These are phyloP conservation scores for Pulveroboletus sp. DNA, from an alignment of 1,284 basidiomycete genomes.

Conservation along the genomic window DNA sequence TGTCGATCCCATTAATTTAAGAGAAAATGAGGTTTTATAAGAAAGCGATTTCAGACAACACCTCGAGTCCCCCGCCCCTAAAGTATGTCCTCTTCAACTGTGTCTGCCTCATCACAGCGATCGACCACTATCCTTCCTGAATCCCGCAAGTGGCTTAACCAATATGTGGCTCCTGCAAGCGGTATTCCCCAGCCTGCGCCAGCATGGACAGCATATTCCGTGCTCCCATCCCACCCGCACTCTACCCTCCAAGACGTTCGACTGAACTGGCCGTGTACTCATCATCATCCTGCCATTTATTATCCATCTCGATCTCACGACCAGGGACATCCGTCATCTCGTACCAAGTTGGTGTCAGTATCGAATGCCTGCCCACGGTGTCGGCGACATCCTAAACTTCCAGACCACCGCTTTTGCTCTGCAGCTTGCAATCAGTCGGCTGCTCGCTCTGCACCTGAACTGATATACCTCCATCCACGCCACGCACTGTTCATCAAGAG, in stretches of 20 bases:
- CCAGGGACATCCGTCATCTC: neutral
- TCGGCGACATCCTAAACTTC: conserved; percentile 15
- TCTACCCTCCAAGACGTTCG: neutral
- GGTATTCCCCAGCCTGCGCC: neutral
- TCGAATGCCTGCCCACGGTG: conserved; percentile 23
- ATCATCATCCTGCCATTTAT: neutral
- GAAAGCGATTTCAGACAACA: too few relatives aligned
- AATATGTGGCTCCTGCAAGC: neutral
- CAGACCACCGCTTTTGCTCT: conserved; percentile 26
- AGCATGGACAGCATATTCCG: neutral
- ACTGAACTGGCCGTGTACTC: neutral
- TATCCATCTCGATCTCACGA: neutral
- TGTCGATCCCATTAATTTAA: neutral
- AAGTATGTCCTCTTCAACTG: conserved; percentile 9
- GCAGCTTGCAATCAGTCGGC: conserved; percentile 15
- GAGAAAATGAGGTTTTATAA: too few relatives aligned
- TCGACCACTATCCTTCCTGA: too few relatives aligned
- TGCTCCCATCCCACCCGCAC: neutral
- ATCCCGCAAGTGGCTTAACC: neutral
- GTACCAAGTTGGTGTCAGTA: neutral
- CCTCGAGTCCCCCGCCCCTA: neutral
- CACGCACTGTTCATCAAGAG: conserved; percentile 16
- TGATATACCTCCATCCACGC: conserved; percentile 14
- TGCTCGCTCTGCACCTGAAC: conserved; percentile 17
- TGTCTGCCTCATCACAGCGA: neutral